These are phyloP conservation scores for Cyclotella atomus DNA, from an alignment of 108 stramenopile genomes.

Conservation along the genomic window DNA sequence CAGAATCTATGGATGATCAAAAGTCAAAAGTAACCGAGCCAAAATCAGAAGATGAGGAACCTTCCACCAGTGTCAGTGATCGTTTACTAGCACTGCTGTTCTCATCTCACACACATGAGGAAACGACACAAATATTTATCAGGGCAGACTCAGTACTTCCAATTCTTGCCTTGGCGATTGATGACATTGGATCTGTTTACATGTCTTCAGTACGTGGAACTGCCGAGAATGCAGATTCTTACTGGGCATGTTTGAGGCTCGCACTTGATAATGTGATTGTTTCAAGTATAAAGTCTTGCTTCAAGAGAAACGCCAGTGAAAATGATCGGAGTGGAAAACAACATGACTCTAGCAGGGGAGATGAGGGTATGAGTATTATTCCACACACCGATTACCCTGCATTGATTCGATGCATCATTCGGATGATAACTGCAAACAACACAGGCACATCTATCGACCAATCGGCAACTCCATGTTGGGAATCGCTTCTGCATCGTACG, in stretches of 20 bases:
- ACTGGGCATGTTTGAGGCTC: slow-evolving; percentile 34
- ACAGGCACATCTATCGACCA: background rate
- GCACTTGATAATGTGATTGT: slow-evolving; percentile 30
- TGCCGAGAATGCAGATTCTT: background rate
- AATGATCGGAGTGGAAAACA: background rate
- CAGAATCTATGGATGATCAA: background rate
- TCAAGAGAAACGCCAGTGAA: background rate
- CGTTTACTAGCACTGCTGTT: slow-evolving; percentile 25
- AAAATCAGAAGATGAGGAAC: background rate
- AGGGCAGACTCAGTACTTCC: slow-evolving; percentile 38
- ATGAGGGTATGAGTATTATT: slow-evolving; percentile 36
- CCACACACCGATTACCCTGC: slow-evolving; percentile 45
- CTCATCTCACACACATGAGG: background rate
- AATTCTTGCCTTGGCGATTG: slow-evolving; percentile 42
- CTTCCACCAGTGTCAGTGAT: slow-evolving; percentile 13
- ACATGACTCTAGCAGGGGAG: background rate
- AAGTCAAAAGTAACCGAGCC: background rate
- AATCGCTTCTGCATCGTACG: slow-evolving; percentile 26
- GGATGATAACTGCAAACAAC: slow-evolving; percentile 20
- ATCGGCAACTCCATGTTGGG: slow-evolving; percentile 20
- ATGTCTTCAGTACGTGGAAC: slow-evolving; percentile 19
- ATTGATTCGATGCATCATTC: slow-evolving; percentile 38
- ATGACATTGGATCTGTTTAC: slow-evolving; percentile 26
- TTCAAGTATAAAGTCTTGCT: slow-evolving; percentile 31
- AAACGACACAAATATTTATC: background rate